Evolutionary conservation across 2,329 filamentous ascomycete genomes (phyloP), one percentile per base, ranked within the genome.

Genomic region (Grosmannia clavigera): DNA sequence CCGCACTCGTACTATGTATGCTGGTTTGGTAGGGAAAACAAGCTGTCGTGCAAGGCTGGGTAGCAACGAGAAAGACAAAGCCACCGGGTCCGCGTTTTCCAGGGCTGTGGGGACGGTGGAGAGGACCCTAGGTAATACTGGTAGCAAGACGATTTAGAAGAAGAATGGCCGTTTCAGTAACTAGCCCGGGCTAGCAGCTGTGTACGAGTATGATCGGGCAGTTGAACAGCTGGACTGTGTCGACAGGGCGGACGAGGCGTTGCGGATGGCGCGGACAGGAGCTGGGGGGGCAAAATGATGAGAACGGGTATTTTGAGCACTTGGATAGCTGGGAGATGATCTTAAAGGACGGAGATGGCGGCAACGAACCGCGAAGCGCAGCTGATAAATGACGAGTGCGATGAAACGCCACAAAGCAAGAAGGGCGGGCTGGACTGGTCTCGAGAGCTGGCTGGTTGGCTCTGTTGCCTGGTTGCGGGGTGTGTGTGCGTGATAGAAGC

Each of bases 141-240:
- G 43, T 46, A n/a, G 14, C 12, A 22, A n/a, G 43, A 46, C 19
- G 43, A 22, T 43, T 19, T 5, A 46, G 19, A 46, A 46, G 43
- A 10, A 54, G 55, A 58, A 55, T 6, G 27, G 57, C 60, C 57
- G 57, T 57, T 54, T 31, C 58, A 59, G 56, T 7, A 29, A 35
- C n/a, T 54, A 29, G 51, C 12, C 51, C 29, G 19, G 52, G 31
- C 52, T 54, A 35, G 33, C 53, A 40, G 35, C 40, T 19, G n/a
- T n/a, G 31, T n/a, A 16, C 3, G n/a, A 53, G 10, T 12, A 10
- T 16, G 22, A 38, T 40, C 19, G 53, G 33, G 31, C 31, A 19
- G 53, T 22, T 55, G 25, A 31, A 6, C 16, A 7, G 31, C 29
- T 33, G 52, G 29, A 35, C 52, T 11, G 29, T 12, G 51, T 12